Evolutionary conservation across 1,284 basidiomycete genomes (phyloP).

Genomic region (Ceratobasidium sp.): DNA sequence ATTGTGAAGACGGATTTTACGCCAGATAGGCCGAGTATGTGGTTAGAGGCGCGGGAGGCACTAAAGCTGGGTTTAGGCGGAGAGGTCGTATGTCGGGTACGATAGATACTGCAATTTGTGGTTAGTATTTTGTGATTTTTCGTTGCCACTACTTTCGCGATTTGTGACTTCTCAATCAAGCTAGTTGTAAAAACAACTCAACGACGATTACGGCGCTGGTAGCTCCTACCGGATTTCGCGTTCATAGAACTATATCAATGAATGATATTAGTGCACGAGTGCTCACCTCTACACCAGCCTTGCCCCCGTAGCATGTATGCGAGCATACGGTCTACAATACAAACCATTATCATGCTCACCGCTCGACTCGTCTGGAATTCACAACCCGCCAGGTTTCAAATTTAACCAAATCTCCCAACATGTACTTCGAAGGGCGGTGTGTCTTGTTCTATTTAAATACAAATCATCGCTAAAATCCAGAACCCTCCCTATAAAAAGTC

Average conservation of each 20-base stretch:
- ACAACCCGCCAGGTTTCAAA: too few relatives aligned
- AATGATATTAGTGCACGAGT: not conserved
- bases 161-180: too few relatives aligned
- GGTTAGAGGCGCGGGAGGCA: constrained; percentile 80
- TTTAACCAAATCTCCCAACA: not conserved
- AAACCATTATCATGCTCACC: too few relatives aligned
- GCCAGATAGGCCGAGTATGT: constrained; percentile 50
- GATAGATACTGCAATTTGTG: constrained; percentile 56
- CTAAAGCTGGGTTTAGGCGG: constrained; percentile 73
- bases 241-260: not conserved
- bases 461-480: not conserved
- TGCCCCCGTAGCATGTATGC: not conserved
- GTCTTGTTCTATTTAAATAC: constrained; percentile 4
- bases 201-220: too few relatives aligned
- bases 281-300: too few relatives aligned
- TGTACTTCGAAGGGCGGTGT: constrained; percentile 2
- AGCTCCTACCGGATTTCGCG: not conserved
- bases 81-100: constrained; percentile 80
- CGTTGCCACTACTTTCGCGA: too few relatives aligned
- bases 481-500: constrained; percentile 68
- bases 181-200: not conserved
- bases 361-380: too few relatives aligned
- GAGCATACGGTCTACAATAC: not conserved
- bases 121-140: not conserved
- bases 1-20: constrained; percentile 78